These are phyloP conservation scores for Diaporthe sp. DNA, from an alignment of 2,329 filamentous ascomycete genomes.

Conservation along the genomic window DNA sequence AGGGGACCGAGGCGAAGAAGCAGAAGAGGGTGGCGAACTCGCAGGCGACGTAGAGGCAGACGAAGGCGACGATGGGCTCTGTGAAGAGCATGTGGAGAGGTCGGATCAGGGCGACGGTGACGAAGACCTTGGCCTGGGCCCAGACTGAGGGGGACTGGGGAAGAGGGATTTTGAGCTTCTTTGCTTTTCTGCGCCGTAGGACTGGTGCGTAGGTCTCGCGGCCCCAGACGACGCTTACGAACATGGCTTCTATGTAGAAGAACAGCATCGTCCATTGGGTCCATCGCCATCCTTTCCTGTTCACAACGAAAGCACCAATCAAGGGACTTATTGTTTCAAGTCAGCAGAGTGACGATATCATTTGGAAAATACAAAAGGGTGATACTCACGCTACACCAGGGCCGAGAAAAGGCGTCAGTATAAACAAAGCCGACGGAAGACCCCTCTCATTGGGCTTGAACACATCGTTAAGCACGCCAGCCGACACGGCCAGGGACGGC, in stretches of 20 bases:
- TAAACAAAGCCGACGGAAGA: conserved; percentile 59
- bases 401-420: conserved; percentile 67
- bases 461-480: conserved; percentile 65
- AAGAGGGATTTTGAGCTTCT: conserved; percentile 51
- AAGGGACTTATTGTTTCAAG: conserved; percentile 54
- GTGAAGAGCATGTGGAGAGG: conserved; percentile 71
- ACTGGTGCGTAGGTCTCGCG: conserved; percentile 71
- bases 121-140: conserved; percentile 51
- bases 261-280: conserved; percentile 66
- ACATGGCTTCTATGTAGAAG: conserved; percentile 56
- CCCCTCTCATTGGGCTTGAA: conserved; percentile 60
- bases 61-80: conserved; percentile 74
- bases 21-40: conserved; percentile 67
- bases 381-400: conserved; percentile 63
- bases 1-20: conserved; percentile 67
- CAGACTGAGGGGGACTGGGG: conserved; percentile 46
- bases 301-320: conserved; percentile 63
- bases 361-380: no score
- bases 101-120: conserved; percentile 60
- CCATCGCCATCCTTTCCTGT: conserved; percentile 66
- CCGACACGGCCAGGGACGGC: conserved; percentile 63
- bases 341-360: neutral
- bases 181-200: conserved; percentile 56
- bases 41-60: conserved; percentile 64
- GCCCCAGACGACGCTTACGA: conserved; percentile 57